Evolutionary conservation across 2,329 filamentous ascomycete genomes (phyloP).

Genomic region (Colletotrichum sojae): DNA sequence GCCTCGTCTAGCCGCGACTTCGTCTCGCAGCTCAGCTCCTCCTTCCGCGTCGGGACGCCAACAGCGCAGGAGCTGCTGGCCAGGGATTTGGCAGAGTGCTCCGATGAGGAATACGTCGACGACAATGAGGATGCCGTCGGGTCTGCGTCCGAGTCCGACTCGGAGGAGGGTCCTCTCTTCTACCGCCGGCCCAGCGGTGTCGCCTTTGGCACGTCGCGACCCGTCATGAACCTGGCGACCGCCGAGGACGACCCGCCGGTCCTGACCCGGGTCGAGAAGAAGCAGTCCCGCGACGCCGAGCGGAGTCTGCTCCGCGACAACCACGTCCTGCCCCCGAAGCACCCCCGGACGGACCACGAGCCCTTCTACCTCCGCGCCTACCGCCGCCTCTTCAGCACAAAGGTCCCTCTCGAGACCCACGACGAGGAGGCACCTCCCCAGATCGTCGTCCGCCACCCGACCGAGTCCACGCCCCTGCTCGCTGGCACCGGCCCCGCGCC

Average conservation of each 20-base stretch:
- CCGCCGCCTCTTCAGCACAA: slow-evolving; percentile 68
- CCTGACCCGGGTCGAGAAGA: slow-evolving; percentile 69
- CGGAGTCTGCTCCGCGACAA: slow-evolving; percentile 75
- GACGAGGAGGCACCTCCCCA: slow-evolving; percentile 55
- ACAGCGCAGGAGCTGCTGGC: slow-evolving; percentile 76
- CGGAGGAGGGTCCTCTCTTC: slow-evolving; percentile 61
- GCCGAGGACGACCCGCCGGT: slow-evolving; percentile 56
- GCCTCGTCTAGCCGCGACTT: slow-evolving; percentile 43
- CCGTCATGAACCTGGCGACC: slow-evolving; percentile 74
- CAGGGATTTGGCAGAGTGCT: slow-evolving; percentile 75
- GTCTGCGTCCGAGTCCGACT: slow-evolving; percentile 51
- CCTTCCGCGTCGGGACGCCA: slow-evolving; percentile 73
- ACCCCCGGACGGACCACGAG: slow-evolving; percentile 52
- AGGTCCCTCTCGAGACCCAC: slow-evolving; percentile 55
- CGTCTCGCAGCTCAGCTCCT: slow-evolving; percentile 56
- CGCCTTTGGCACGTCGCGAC: slow-evolving; percentile 78
- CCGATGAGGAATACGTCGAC: slow-evolving; percentile 59
- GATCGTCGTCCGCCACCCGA: slow-evolving; percentile 51
- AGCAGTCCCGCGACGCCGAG: slow-evolving; percentile 71
- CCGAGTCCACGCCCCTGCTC: slow-evolving; percentile 60
- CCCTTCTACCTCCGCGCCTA: slow-evolving; percentile 60
- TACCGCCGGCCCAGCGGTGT: slow-evolving; percentile 86
- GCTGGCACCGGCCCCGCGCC: slow-evolving; percentile 15
- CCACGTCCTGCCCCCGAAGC: slow-evolving; percentile 75
- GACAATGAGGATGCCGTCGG: slow-evolving; percentile 49